Percentiles rank a stretch among this genome's conserved stretches.
phyloP scores from a whole-genome alignment of 768 basidiomycete genomes.

The Podaxis sp. region DNA sequence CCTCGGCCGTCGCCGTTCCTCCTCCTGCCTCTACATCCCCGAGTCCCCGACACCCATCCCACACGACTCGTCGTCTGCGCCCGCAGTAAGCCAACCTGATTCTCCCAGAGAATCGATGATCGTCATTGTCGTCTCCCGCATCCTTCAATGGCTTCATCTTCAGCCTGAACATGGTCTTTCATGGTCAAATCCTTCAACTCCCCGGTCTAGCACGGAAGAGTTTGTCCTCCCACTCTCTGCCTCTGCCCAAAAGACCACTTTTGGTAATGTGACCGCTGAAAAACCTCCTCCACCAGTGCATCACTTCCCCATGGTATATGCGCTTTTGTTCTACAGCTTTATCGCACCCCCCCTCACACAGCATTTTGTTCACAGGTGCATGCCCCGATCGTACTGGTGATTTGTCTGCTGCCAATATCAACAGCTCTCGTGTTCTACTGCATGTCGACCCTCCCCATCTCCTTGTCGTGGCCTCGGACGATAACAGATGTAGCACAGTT shows the following conservation, averaged over 20 bases:
- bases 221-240: constrained; percentile 32
- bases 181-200: constrained; percentile 47
- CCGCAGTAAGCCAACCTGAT: constrained; percentile 15
- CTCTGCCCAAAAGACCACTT: constrained; percentile 38
- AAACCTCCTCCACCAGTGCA: constrained; percentile 30
- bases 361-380: constrained; percentile 30
- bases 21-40: constrained; percentile 41
- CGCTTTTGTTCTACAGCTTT: constrained; percentile 7
- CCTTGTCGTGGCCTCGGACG: constrained; percentile 74
- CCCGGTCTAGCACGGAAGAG: constrained; percentile 44
- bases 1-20: constrained; percentile 56
- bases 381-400: constrained; percentile 40
- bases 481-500: constrained; percentile 74
- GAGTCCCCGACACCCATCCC: constrained; percentile 16
- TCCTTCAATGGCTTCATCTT: constrained; percentile 54
- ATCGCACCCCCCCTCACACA: constrained; percentile 6
- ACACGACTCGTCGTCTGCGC: constrained; percentile 13
- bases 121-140: constrained; percentile 46
- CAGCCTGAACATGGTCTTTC: constrained; percentile 39
- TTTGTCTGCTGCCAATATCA: constrained; percentile 63
- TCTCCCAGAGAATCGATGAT: constrained; percentile 41
- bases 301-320: constrained; percentile 33
- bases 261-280: constrained; percentile 35
- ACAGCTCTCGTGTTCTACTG: constrained; percentile 68
- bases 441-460: constrained; percentile 79